phyloP scores from a whole-genome alignment of 495 filamentous ascomycete genomes.

The Amniculicola lignicola region DNA sequence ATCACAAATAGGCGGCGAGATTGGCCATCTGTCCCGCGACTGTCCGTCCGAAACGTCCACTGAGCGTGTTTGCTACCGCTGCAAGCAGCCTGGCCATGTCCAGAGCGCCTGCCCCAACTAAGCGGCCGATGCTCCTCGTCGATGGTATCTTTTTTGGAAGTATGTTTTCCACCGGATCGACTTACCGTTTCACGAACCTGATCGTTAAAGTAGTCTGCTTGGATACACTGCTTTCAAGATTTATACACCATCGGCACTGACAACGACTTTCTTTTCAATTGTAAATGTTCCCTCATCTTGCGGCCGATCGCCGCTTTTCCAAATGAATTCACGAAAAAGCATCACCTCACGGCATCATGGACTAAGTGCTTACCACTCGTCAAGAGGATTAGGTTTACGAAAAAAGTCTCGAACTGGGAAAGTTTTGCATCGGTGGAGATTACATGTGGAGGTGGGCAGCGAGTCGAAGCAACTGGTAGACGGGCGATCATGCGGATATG shows the following conservation, averaged over 20 bases:
- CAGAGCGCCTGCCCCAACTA: conserved; percentile 87
- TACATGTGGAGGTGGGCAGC: conserved; percentile 13
- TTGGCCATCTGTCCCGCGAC: conserved; percentile 90
- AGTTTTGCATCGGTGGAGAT: conserved; percentile 14
- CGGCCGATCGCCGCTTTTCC: conserved; percentile 23
- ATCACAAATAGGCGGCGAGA: conserved; percentile 63
- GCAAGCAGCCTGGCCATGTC: conserved; percentile 96
- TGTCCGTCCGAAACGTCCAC: conserved; percentile 84
- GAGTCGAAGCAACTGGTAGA: conserved; percentile 9
- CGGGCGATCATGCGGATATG: neutral
- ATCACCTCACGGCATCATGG: conserved; percentile 21
- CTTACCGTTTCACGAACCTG: too few relatives aligned
- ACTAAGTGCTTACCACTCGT: conserved; percentile 24
- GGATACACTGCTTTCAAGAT: too few relatives aligned
- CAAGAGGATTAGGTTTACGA: conserved; percentile 24
- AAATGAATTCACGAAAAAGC: conserved; percentile 16
- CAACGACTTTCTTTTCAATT: conserved; percentile 26
- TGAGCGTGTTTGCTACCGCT: conserved; percentile 98
- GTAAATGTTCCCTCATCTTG: conserved; percentile 27
- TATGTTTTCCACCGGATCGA: too few relatives aligned
- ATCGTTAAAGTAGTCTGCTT: too few relatives aligned
- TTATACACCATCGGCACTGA: conserved; percentile 11
- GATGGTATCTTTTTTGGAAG: too few relatives aligned
- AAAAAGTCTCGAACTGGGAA: conserved; percentile 18
- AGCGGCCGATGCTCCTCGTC: too few relatives aligned